phyloP scores from a whole-genome alignment of 108 stramenopile genomes.

The Stephanodiscus minutulus region DNA sequence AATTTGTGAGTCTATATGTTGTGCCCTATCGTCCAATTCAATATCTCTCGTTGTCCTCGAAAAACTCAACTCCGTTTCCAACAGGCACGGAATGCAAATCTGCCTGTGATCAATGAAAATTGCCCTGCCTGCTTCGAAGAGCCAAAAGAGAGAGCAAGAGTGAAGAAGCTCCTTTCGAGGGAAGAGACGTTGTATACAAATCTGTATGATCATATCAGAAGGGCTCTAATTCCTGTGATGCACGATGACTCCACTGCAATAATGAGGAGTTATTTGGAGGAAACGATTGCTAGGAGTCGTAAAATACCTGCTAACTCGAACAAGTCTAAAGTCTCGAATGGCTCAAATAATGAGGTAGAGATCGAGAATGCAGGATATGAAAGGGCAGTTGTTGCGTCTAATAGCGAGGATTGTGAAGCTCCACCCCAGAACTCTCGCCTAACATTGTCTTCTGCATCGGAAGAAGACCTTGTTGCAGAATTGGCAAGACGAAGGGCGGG shows the following conservation, averaged over 20 bases:
- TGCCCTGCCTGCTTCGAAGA: constrained; percentile 99
- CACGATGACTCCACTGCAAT: constrained; percentile 84
- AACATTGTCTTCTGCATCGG: constrained; percentile 55
- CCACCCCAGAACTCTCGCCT: background rate
- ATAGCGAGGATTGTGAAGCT: background rate
- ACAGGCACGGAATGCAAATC: constrained; percentile 68
- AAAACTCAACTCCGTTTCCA: background rate
- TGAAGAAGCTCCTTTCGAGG: constrained; percentile 91
- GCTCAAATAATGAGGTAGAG: constrained; percentile 18
- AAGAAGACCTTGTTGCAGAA: constrained; percentile 77
- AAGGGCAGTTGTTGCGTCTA: background rate
- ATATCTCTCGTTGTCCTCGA: background rate
- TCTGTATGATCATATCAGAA: constrained; percentile 81
- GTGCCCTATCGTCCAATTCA: background rate
- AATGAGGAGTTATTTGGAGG: constrained; percentile 79
- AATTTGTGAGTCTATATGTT: constrained; percentile 58
- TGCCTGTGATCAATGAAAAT: constrained; percentile 99
- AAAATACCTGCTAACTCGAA: constrained; percentile 45
- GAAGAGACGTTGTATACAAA: constrained; percentile 92
- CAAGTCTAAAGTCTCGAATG: constrained; percentile 5
- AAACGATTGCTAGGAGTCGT: constrained; percentile 78
- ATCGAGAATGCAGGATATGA: background rate
- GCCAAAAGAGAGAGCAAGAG: constrained; percentile 96
- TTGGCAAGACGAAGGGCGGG: constrained; percentile 70
- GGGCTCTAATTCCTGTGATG: constrained; percentile 79